Evolutionary conservation across 495 filamentous ascomycete species (phyloP), one percentile per base, ranked within the genome.

Genomic region (Sordaria brevicollis): DNA sequence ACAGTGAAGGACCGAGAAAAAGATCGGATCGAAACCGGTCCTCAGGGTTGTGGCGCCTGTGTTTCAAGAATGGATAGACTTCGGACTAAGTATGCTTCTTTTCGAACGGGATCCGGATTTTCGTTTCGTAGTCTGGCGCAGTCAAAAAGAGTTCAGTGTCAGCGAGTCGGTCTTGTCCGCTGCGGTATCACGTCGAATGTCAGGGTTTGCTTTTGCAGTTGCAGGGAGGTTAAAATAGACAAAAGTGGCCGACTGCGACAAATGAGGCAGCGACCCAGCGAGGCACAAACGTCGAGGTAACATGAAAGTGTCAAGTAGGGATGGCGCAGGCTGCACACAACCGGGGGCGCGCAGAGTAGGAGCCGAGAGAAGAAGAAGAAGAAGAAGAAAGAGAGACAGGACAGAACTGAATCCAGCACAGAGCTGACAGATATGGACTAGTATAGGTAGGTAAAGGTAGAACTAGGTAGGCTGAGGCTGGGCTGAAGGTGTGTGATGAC

Each of bases 171-270:
- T 74, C 72, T 77, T 73, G 77, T 76, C 75, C 79, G 79, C 77
- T 68, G 75, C 73, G 72, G 74, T 76, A 75, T 75, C 75, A 79
- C 74, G 25, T 31, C 49, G 25, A 71, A 70, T 77, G 77, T 77
- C 73, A 74, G 73, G 71, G 72, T 76, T 76, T 76, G 25, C 49
- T 62, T n/a, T 31, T 31, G 49, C 25, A 62, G 49, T 62, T 62
- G 74, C 71, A 74, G 71, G 72, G 71, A 43, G 34, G 38, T 62
- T 38, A 72, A 79, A 79, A 79, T 78, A 79, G 77, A 76, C 77
- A 71, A 76, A 81, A 57, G 49, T 78, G 80, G 76, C 66, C 69
- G 76, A 76, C 74, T 80, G 76, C 77, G 79, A 76, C 80, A 82
- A 77, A 76, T 78, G 71, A 75, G 74, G 72, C 65, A 73, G 68